A percentile compares a stretch with the other conserved stretches of the same genome.
Evolutionary conservation across 2,329 filamentous ascomycete species (phyloP).

Genomic region (Paraphoma chrysanthemicola): DNA sequence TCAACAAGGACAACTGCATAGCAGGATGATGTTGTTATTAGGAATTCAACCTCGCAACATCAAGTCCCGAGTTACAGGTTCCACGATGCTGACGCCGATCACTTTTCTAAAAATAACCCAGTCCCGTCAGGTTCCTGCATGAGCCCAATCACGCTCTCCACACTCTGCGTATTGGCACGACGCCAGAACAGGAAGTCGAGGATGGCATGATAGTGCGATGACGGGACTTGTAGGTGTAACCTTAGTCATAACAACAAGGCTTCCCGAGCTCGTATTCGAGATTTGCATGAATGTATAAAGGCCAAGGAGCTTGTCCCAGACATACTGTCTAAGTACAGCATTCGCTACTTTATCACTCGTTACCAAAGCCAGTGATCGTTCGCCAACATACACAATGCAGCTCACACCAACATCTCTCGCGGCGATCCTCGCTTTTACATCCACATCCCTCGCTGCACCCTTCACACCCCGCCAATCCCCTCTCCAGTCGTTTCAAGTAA

Average conservation of each 20-base stretch:
- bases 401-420: slow-evolving; percentile 14
- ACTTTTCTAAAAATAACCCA: slow-evolving; percentile 1
- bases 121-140: neutral
- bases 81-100: neutral
- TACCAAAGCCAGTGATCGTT: neutral
- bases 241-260: too few species aligned
- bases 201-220: neutral
- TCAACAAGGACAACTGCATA: too few species aligned
- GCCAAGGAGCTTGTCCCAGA: neutral
- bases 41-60: too few species aligned
- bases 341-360: neutral
- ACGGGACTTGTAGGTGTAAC: neutral
- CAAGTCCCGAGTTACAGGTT: neutral
- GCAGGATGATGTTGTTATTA: too few species aligned
- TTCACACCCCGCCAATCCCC: slow-evolving; percentile 14
- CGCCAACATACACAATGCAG: neutral
- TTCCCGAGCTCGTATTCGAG: neutral
- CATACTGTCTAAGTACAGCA: neutral
- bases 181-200: neutral
- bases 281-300: neutral
- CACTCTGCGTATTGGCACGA: too few species aligned
- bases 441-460: slow-evolving; percentile 11
- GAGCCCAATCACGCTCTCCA: neutral
- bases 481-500: slow-evolving; percentile 31
- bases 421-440: slow-evolving; percentile 15